Evolutionary conservation across 2,329 filamentous ascomycete genomes (phyloP).

Genomic region (Colletotrichum eleusines): DNA sequence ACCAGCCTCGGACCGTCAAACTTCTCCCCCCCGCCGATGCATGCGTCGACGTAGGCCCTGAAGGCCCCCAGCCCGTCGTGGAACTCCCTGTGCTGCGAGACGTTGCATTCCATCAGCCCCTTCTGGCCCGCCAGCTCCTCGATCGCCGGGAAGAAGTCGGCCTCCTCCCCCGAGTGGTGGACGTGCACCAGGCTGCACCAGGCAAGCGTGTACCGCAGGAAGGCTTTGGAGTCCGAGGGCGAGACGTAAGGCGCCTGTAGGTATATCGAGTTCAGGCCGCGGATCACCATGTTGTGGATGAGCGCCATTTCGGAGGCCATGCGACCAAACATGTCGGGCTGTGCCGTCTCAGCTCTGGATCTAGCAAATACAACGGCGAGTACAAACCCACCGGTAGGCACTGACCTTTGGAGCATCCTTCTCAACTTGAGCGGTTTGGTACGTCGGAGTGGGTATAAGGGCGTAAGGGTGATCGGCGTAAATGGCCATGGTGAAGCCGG

Average conservation of each 20-base stretch:
- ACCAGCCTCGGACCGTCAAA: slow-evolving; percentile 48
- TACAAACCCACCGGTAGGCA: not conserved
- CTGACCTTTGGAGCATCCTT: slow-evolving; percentile 9
- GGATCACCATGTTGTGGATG: slow-evolving; percentile 53
- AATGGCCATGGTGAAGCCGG: not conserved
- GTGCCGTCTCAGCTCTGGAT: not conserved
- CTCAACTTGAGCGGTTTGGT: slow-evolving; percentile 13
- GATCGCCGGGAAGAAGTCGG: slow-evolving; percentile 53
- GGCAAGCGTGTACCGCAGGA: slow-evolving; percentile 49
- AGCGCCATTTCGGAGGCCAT: slow-evolving; percentile 49
- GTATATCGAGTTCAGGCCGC: slow-evolving; percentile 55
- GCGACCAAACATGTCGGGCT: slow-evolving; percentile 48
- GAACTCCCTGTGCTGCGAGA: slow-evolving; percentile 57
- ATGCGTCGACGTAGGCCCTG: slow-evolving; percentile 45
- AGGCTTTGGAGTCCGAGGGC: slow-evolving; percentile 50
- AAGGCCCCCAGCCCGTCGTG: slow-evolving; percentile 49
- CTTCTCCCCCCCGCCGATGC: slow-evolving; percentile 43
- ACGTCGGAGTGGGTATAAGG: slow-evolving; percentile 17
- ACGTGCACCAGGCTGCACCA: slow-evolving; percentile 51
- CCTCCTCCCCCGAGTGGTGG: slow-evolving; percentile 57
- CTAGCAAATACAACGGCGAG: too few relatives aligned
- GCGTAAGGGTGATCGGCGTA: slow-evolving; percentile 31
- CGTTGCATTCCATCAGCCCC: slow-evolving; percentile 56
- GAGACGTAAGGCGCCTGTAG: slow-evolving; percentile 52
- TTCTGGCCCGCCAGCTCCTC: slow-evolving; percentile 50